Base-by-base conservation (phyloP, 2,329 filamentous ascomycete genomes). In the Pseudohalonectria lignicola region DNA sequence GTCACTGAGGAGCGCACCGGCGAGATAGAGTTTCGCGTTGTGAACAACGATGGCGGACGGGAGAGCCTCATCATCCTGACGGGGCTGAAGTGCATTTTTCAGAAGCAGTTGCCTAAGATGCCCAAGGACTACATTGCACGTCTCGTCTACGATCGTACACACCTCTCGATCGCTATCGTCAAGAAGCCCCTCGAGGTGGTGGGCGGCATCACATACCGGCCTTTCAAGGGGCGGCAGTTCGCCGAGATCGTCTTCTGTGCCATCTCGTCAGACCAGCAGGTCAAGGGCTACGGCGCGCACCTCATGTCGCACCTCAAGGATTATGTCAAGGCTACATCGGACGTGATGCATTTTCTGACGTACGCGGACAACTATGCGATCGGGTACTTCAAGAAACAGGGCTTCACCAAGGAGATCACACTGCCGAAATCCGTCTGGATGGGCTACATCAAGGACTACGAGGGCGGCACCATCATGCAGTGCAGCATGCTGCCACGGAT, bases 391-490 rank as follows among this genome's bases (percentile, higher is more conserved):
- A 94, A 96, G 60, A 98, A 98, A 57, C 92, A 98, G 57, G 92
- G 92, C 0, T 98, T 98, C 54, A 96, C 92, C 2, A 98, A 98
- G 57, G 90, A 98, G 51, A 96, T 98, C 46, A 94, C 88, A 0
- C 75, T 98, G 1, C 84, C 92, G 42, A 83, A 80, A 51, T 79
- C 81, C 3, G 80, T 86, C 4, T 98, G 92, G 92, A 96, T 96
- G 92, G 92, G 92, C 3, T 98, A 96, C 53, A 98, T 98, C 66
- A 98, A 98, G 57, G 92, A 98, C 57, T 98, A 98, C 58, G 92
- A 98, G 61, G 92, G 92, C 41, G 92, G 92, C 41, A 98, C 92
- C 0, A 94, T 98, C 44, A 98, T 98, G 92, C 92, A 98, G 63
- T 98, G 92, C 54, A 86, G 83, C 37, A 96, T 98, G 92, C 73